phyloP scores from a whole-genome alignment of 2,329 filamentous ascomycete species.

The Zymoseptoria ardabiliae region DNA sequence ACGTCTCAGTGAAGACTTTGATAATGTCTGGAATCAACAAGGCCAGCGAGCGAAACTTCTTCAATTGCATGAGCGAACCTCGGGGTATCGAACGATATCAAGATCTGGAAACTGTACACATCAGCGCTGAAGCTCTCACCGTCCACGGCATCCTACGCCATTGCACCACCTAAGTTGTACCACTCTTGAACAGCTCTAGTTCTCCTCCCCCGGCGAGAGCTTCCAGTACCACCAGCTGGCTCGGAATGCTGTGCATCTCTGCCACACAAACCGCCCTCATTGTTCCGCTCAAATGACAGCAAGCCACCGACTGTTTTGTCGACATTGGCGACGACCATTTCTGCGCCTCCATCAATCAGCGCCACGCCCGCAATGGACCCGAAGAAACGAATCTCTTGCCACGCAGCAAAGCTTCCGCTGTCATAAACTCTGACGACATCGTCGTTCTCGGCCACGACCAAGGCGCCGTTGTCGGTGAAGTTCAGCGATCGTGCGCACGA shows the following conservation, averaged over 20 bases:
- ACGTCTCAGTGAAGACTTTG: not conserved
- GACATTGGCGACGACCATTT: conserved; percentile 59
- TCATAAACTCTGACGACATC: conserved; percentile 57
- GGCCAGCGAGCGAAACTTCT: not conserved
- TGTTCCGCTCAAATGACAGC: conserved; percentile 11
- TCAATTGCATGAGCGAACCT: not conserved
- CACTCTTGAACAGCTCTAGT: not conserved
- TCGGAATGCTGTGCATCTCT: not conserved
- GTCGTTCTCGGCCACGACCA: conserved; percentile 68
- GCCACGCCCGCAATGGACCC: conserved; percentile 64
- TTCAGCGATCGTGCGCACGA: conserved; percentile 61
- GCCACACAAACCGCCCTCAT: not conserved
- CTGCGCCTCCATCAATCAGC: conserved; percentile 59
- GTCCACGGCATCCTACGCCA: not conserved
- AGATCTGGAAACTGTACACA: not conserved
- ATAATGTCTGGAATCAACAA: not conserved
- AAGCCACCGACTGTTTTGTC: conserved; percentile 18
- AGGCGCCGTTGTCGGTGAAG: conserved; percentile 64
- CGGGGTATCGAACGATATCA: not conserved
- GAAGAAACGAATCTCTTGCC: conserved; percentile 61
- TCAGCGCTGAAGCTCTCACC: not conserved
- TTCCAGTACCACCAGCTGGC: not conserved
- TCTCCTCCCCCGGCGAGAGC: not conserved
- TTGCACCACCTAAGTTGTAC: not conserved
- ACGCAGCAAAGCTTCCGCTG: conserved; percentile 46